Conservation (phyloP, 345 rosid genomes). For the Euclidium syriacum region DNA sequence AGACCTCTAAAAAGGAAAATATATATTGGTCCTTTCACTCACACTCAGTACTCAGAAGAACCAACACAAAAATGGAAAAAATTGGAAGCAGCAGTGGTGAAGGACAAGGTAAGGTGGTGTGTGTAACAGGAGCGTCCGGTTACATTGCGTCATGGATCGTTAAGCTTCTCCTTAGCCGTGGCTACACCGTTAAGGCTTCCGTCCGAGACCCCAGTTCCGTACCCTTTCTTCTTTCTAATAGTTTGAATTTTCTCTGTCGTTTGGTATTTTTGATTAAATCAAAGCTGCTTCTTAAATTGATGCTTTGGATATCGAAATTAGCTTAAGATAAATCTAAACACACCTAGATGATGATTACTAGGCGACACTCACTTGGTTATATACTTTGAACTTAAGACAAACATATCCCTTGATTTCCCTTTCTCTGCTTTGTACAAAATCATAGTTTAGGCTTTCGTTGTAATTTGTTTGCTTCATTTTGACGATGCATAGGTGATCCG, state of each 20-base stretch:
- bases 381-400: too few relatives aligned
- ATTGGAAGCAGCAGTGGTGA: too few relatives aligned
- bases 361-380: too few relatives aligned
- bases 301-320: not conserved
- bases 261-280: not conserved
- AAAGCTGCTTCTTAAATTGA: not conserved
- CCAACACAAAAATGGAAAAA: not conserved
- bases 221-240: not conserved
- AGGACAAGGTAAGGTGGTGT: slow-evolving; percentile 38
- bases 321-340: too few relatives aligned
- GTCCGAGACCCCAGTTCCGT: slow-evolving; percentile 42
- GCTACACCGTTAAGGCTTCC: slow-evolving; percentile 45
- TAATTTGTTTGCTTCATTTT: not conserved
- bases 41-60: too few relatives aligned
- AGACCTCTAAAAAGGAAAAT: not conserved
- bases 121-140: slow-evolving; percentile 52
- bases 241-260: not conserved
- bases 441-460: not conserved
- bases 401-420: not conserved
- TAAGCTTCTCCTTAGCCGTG: slow-evolving; percentile 40
- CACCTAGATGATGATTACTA: too few relatives aligned
- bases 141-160: slow-evolving; percentile 51
- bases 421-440: not conserved
- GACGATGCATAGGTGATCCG: slow-evolving; percentile 51
- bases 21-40: not conserved